These are phyloP conservation scores for Gonapodya prolifera DNA, from an alignment of 192 early-diverging fungal genomes.

Conservation along the genomic window DNA sequence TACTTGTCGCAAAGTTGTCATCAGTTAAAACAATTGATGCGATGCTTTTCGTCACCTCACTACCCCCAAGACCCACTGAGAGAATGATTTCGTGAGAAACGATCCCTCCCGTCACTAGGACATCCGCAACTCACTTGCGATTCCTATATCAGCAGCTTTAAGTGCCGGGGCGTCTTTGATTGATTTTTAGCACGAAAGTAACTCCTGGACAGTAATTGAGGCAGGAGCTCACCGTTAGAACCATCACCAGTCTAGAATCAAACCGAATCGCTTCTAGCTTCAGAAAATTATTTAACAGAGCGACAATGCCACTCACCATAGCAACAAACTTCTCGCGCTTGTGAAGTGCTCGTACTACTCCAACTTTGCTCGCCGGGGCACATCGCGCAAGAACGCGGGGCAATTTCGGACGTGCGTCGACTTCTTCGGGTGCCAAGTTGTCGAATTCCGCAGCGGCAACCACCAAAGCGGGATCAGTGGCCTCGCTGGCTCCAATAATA, in stretches of 20 bases:
- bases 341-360: conserved; percentile 24
- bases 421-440: conserved; percentile 16
- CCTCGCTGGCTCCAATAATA: conserved; percentile 10
- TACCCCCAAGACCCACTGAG: conserved; percentile 12
- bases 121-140: conserved; percentile 7
- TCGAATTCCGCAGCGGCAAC: conserved; percentile 14
- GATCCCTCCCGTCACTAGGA: not conserved
- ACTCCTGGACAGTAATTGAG: too few relatives aligned
- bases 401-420: conserved; percentile 23
- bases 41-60: conserved; percentile 19
- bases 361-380: conserved; percentile 26
- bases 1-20: not conserved
- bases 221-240: not conserved
- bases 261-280: not conserved
- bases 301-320: conserved; percentile 10
- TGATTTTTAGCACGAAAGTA: not conserved
- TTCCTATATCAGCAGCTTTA: conserved; percentile 17
- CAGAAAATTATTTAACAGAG: not conserved
- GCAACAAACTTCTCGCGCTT: conserved; percentile 23
- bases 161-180: conserved; percentile 16
- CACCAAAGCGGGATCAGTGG: conserved; percentile 9
- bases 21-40: conserved; percentile 21
- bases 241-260: conserved; percentile 5
- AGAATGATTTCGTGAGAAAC: not conserved
- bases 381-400: conserved; percentile 30